Conservation (phyloP, 2,329 filamentous ascomycete genomes). For the Hirsutella rhossiliensis region DNA sequence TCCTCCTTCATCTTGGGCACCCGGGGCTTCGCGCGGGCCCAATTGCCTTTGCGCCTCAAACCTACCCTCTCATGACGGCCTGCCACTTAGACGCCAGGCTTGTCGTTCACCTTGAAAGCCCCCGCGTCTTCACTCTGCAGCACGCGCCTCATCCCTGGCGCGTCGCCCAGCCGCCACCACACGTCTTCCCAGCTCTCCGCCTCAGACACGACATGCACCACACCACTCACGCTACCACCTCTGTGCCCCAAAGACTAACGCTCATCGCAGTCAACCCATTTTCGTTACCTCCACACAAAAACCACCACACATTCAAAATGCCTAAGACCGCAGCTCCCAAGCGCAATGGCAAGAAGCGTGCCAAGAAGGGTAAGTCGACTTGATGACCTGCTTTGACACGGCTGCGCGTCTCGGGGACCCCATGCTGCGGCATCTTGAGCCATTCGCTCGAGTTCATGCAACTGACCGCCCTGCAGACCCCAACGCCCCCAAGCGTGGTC, state of each 20-base stretch:
- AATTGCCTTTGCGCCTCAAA: conserved; percentile 18
- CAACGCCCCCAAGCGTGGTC: conserved; percentile 97
- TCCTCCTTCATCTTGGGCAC: conserved; percentile 3
- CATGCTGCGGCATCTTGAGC: neutral
- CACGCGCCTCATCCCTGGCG: neutral
- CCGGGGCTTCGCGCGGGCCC: conserved; percentile 8
- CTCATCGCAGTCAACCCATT: neutral
- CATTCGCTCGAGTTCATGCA: conserved; percentile 5
- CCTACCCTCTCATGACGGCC: neutral
- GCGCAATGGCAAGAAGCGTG: conserved; percentile 42
- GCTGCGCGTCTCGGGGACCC: neutral
- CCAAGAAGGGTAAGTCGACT: conserved; percentile 45
- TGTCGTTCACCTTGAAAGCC: neutral
- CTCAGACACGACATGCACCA: neutral
- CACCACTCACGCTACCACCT: neutral
- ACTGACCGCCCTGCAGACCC: conserved; percentile 51
- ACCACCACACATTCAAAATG: conserved; percentile 32
- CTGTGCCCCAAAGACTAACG: neutral
- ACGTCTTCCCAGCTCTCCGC: neutral
- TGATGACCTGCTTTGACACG: neutral
- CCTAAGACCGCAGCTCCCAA: conserved; percentile 43
- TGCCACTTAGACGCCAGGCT: neutral
- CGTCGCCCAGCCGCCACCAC: conserved; percentile 10
- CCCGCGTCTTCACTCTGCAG: neutral
- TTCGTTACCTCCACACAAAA: neutral